Evolutionary conservation across 495 filamentous ascomycete species (phyloP).

Genomic region (Cenococcum geophilum): DNA sequence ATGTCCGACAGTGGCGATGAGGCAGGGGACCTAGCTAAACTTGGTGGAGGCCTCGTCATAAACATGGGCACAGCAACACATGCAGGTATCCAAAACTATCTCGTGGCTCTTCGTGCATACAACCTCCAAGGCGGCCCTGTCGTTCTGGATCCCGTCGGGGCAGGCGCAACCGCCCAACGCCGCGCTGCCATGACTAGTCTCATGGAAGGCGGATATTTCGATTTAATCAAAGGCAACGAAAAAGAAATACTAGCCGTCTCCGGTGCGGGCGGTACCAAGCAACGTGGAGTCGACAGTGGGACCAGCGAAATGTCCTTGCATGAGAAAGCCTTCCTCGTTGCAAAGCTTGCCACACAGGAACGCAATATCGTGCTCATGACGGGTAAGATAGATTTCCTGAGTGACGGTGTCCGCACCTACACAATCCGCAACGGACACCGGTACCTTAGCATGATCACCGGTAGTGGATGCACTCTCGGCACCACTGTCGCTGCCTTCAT

Average conservation of each 20-base stretch:
- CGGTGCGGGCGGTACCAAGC: slow-evolving; percentile 45
- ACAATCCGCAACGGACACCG: slow-evolving; percentile 70
- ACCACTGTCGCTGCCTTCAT: slow-evolving; percentile 72
- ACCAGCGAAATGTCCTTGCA: slow-evolving; percentile 47
- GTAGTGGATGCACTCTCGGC: slow-evolving; percentile 81
- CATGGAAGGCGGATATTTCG: slow-evolving; percentile 68
- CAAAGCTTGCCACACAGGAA: slow-evolving; percentile 59
- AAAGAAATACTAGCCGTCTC: slow-evolving; percentile 75
- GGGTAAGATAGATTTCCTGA: slow-evolving; percentile 69
- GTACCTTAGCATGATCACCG: slow-evolving; percentile 75
- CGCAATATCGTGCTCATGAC: slow-evolving; percentile 81
- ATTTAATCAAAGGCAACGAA: slow-evolving; percentile 93
- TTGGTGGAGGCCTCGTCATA: slow-evolving; percentile 68
- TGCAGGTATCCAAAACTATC: slow-evolving; percentile 62
- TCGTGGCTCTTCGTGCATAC: slow-evolving; percentile 64
- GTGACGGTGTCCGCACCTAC: slow-evolving; percentile 62
- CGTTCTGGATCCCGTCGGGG: slow-evolving; percentile 87
- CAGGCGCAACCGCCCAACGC: slow-evolving; percentile 71
- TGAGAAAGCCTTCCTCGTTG: slow-evolving; percentile 56
- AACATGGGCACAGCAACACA: slow-evolving; percentile 91
- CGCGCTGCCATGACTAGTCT: slow-evolving; percentile 64
- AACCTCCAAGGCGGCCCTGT: slow-evolving; percentile 68
- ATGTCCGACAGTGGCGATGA: slow-evolving; percentile 87
- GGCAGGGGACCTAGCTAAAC: slow-evolving; percentile 64
- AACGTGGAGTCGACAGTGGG: slow-evolving; percentile 84